Percentiles rank a stretch among this genome's conserved stretches.
Conservation (phyloP, 345 rosid genomes). For the Bretschneidera sinensis region DNA sequence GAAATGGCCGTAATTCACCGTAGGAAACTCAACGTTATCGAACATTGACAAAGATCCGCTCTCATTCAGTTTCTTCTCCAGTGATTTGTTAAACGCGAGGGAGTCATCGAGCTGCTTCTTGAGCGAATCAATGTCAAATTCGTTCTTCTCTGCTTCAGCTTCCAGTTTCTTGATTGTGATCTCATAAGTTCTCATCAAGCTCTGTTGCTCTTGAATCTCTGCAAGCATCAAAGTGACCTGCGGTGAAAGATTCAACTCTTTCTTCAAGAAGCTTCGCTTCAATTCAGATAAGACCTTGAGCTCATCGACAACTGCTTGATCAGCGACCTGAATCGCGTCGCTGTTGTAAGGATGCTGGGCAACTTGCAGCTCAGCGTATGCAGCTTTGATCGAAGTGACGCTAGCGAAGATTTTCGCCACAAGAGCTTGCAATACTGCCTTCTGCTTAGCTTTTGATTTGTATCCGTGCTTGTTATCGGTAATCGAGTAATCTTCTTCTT, state of each 20-base stretch:
- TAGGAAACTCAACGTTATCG: slow-evolving; percentile 38
- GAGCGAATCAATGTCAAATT: slow-evolving; percentile 29
- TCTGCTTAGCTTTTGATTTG: slow-evolving; percentile 28
- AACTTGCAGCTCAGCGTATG: slow-evolving; percentile 90
- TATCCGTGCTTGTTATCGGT: slow-evolving; percentile 13
- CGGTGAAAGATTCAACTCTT: slow-evolving; percentile 72
- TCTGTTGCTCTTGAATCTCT: slow-evolving; percentile 95
- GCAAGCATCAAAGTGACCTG: slow-evolving; percentile 87
- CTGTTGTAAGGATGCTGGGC: slow-evolving; percentile 83
- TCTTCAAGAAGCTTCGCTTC: slow-evolving; percentile 58
- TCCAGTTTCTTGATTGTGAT: slow-evolving; percentile 75
- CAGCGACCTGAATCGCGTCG: slow-evolving; percentile 73
- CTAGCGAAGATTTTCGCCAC: slow-evolving; percentile 77
- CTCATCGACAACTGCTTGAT: slow-evolving; percentile 83
- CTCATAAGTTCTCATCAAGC: slow-evolving; percentile 80
- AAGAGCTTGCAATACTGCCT: slow-evolving; percentile 63
- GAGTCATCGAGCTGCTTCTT: slow-evolving; percentile 32
- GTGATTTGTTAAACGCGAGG: slow-evolving; percentile 36
- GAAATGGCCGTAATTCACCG: slow-evolving; percentile 43
- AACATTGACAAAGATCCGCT: slow-evolving; percentile 58
- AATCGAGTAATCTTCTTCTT: slow-evolving; percentile 22
- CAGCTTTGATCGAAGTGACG: slow-evolving; percentile 76
- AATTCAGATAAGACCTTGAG: slow-evolving; percentile 64
- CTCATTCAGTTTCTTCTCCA: slow-evolving; percentile 60
- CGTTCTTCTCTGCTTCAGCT: slow-evolving; percentile 40